Conservation (phyloP, 2,329 filamentous ascomycete species). For the Aspergillus brunneoviolaceus region DNA sequence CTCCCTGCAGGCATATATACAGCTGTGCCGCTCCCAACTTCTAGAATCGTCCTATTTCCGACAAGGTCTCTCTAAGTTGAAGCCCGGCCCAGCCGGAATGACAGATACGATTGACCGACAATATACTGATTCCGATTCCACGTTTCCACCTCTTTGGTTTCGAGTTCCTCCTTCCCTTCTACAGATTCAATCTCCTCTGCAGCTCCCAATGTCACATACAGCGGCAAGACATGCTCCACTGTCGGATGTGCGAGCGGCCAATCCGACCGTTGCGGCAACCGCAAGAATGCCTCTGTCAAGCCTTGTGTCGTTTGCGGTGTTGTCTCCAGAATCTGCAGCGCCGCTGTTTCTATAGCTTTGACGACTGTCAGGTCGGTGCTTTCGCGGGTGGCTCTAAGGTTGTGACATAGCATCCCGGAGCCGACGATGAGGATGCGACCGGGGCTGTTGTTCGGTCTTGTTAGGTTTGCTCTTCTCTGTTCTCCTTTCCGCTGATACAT, state of each 20-base stretch:
- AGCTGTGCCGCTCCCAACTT: too few species aligned
- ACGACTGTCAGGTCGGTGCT: not conserved
- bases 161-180: not conserved
- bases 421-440: not conserved
- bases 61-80: too few species aligned
- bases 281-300: not conserved
- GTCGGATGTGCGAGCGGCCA: not conserved
- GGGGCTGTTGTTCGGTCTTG: not conserved
- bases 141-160: not conserved
- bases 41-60: too few species aligned
- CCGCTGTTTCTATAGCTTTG: not conserved
- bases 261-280: not conserved
- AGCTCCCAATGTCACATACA: not conserved
- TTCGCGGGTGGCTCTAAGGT: not conserved
- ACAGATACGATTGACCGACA: constrained; percentile 22
- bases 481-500: not conserved
- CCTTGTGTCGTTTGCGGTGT: not conserved
- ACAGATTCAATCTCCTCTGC: not conserved
- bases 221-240: constrained; percentile 2
- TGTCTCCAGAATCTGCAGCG: not conserved
- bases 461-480: not conserved
- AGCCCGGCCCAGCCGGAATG: constrained; percentile 17
- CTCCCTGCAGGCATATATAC: too few species aligned
- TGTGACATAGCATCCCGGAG: constrained; percentile 3
- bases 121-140: constrained; percentile 31